phyloP scores from a whole-genome alignment of 306 rosid species.

The Hippophae gyantsensis region DNA sequence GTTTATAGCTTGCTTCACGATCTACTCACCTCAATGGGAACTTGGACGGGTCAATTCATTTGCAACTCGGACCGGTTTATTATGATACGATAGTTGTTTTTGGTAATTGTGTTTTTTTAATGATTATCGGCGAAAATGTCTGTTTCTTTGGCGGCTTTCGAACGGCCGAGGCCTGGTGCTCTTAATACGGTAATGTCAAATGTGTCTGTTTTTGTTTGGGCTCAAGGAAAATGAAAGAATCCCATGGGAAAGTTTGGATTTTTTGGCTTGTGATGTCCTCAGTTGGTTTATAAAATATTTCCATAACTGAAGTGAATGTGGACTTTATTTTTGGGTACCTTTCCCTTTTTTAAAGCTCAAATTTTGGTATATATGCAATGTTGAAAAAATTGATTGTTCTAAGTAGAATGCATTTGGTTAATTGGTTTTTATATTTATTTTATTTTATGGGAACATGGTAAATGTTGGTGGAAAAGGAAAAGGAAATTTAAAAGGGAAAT shows the following conservation, averaged over 20 bases:
- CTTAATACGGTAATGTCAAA: slow-evolving; percentile 56
- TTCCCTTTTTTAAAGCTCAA: too few relatives aligned
- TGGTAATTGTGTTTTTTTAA: slow-evolving; percentile 23
- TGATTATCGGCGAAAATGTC: slow-evolving; percentile 64
- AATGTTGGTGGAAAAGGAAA: background rate
- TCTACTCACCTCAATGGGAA: slow-evolving; percentile 15
- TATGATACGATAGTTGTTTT: background rate
- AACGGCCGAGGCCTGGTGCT: slow-evolving; percentile 69
- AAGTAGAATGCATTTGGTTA: background rate
- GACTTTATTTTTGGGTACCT: background rate
- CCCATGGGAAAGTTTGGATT: background rate
- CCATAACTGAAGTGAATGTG: background rate
- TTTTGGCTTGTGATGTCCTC: background rate
- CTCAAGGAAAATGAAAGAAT: slow-evolving; percentile 21
- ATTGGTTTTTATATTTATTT: background rate
- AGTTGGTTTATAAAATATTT: too few relatives aligned
- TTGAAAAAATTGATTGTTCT: background rate
- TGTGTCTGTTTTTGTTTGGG: slow-evolving; percentile 12
- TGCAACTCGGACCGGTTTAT: slow-evolving; percentile 17
- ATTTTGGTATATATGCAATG: too few relatives aligned
- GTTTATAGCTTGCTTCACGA: slow-evolving; percentile 21
- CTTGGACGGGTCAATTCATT: background rate
- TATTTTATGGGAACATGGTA: slow-evolving; percentile 1
- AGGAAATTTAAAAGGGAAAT: background rate
- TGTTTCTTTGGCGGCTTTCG: slow-evolving; percentile 76